Evolutionary conservation across 2,329 filamentous ascomycete species (phyloP).

Genomic region (Arthrobotrys conoides): DNA sequence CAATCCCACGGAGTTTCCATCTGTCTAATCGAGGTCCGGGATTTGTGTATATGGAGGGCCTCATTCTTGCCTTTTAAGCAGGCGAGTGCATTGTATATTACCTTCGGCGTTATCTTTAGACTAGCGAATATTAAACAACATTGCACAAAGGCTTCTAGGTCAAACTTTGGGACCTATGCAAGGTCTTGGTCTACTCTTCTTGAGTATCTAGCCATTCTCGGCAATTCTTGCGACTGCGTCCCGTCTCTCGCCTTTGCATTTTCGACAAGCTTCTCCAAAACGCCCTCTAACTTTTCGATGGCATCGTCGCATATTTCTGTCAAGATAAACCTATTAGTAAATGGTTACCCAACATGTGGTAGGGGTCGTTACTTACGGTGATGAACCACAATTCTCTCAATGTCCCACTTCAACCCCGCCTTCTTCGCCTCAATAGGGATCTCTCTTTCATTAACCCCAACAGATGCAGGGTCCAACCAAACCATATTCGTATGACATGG

Average conservation of each 20-base stretch:
- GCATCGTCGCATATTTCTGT: slow-evolving; percentile 77
- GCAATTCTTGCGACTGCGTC: slow-evolving; percentile 24
- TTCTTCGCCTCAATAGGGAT: slow-evolving; percentile 73
- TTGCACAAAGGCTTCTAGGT: background rate
- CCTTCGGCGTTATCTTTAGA: slow-evolving; percentile 54
- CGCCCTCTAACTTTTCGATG: slow-evolving; percentile 72
- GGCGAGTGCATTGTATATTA: slow-evolving; percentile 55
- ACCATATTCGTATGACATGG: slow-evolving; percentile 93
- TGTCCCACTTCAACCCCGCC: slow-evolving; percentile 73
- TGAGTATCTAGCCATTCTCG: slow-evolving; percentile 29
- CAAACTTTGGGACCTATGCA: slow-evolving; percentile 5
- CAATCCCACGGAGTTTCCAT: background rate
- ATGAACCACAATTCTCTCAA: slow-evolving; percentile 77
- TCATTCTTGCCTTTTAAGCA: slow-evolving; percentile 26
- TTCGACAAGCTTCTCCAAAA: slow-evolving; percentile 69
- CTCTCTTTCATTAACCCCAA: slow-evolving; percentile 71
- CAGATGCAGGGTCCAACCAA: slow-evolving; percentile 81
- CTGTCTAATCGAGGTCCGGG: background rate
- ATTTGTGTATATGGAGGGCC: slow-evolving; percentile 46
- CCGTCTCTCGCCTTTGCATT: slow-evolving; percentile 42
- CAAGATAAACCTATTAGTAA: slow-evolving; percentile 71
- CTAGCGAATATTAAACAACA: slow-evolving; percentile 39
- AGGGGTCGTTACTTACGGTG: slow-evolving; percentile 69
- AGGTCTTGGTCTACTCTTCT: slow-evolving; percentile 33
- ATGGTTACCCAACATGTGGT: slow-evolving; percentile 62